Base-by-base conservation (phyloP, 2,329 filamentous ascomycete genomes). In the Beauveria caledonica region DNA sequence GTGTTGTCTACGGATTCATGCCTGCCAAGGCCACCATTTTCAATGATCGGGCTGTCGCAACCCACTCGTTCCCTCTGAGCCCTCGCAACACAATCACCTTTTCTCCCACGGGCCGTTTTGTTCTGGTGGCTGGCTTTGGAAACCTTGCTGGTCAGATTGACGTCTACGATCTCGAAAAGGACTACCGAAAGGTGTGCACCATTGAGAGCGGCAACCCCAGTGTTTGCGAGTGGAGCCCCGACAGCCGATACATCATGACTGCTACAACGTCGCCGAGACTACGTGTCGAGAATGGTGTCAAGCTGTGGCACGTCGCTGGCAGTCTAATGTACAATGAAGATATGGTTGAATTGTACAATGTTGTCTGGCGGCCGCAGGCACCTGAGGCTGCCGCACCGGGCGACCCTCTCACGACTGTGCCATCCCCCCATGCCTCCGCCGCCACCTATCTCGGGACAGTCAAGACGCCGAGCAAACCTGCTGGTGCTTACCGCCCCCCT, bases 11-110 rank as follows among this genome's bases (percentile, higher is more conserved):
- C 72, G 94, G 94, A 63, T 97, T 90, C 75, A 97, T 97, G 92
- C 94, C 94, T n/a, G 90, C 94, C 60, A 97, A 97, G 82, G 94
- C 93, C 3, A 97, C 93, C 66, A 94, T 99, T 67, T 99, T 97
- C 84, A 97, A 97, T 74, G 85, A 88, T 68, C 87, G 90, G 64
- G 94, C 90, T 64, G 83, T 92, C 62, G 81, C 88, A 21, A 88
- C 88, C 61, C 90, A 97, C 76, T 90, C 83, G 62, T 97, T 99
- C 76, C 85, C 91, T 56, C 82, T 97, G 58, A 88, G 81, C 3
- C 94, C 94, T 13, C 88, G 94, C 69, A 99, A 99, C 77, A 97
- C 93, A 56, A 94, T 97, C 70, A 81, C 87, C 56, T 99, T 97
- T 77, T 97, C 93, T 13, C 93, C 94, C 17, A 92, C 90, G 64